phyloP scores from a whole-genome alignment of 1,139 yeast genomes.

The Pichia inconspicua region DNA sequence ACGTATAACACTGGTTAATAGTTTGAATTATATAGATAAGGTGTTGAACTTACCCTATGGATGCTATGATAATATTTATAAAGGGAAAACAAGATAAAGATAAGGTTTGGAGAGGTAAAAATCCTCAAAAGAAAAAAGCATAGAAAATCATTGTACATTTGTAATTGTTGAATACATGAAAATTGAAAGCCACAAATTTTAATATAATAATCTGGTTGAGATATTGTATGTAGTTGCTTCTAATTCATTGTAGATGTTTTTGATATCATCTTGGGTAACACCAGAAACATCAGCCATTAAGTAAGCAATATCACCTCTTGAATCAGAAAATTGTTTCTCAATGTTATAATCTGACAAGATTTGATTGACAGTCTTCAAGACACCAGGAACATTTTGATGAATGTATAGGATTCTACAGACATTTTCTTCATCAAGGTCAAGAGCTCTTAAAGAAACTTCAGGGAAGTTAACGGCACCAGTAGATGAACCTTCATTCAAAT shows the following conservation, averaged over 20 bases:
- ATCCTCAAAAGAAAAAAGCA: neutral
- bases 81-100: neutral
- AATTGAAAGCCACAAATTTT: slow-evolving; percentile 18
- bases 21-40: neutral
- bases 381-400: slow-evolving; percentile 99
- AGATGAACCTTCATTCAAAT: slow-evolving; percentile 95
- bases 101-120: neutral
- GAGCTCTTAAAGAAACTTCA: slow-evolving; percentile 86
- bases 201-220: slow-evolving; percentile 84
- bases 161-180: slow-evolving; percentile 6
- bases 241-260: slow-evolving; percentile 74
- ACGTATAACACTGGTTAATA: too few species aligned
- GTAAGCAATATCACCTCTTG: slow-evolving; percentile 93
- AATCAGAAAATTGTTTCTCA: slow-evolving; percentile 95
- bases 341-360: slow-evolving; percentile 91
- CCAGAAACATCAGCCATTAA: slow-evolving; percentile 96
- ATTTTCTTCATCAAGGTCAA: slow-evolving; percentile 80
- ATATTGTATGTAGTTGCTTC: slow-evolving; percentile 89
- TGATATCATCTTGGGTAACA: slow-evolving; percentile 76
- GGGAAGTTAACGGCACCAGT: slow-evolving; percentile 98
- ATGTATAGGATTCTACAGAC: slow-evolving; percentile 91
- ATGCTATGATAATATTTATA: slow-evolving; percentile 1
- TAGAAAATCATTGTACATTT: slow-evolving; percentile 2
- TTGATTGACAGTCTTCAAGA: slow-evolving; percentile 92
- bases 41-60: slow-evolving; percentile 8